Conservation (phyloP, 2,329 filamentous ascomycete species). For the Purpureocillium takamizusanense region DNA sequence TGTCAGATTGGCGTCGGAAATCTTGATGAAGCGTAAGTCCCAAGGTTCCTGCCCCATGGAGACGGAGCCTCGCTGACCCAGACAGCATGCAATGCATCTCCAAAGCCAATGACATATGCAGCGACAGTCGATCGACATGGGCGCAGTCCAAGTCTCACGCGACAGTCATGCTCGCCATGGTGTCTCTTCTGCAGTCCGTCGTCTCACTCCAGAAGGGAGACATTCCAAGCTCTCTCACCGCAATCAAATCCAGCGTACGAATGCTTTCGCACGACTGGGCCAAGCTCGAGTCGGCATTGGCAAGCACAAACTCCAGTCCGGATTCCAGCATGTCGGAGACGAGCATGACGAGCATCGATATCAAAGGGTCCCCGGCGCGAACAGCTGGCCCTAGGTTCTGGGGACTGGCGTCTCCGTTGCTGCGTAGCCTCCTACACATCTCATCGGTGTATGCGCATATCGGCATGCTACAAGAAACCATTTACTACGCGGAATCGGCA, state of each 20-base stretch:
- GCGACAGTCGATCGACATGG: slow-evolving; percentile 19
- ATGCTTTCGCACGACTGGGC: slow-evolving; percentile 47
- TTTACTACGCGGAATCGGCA: slow-evolving; percentile 82
- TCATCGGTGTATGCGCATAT: slow-evolving; percentile 73
- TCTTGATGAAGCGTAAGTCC: slow-evolving; percentile 47
- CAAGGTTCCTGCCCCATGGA: background rate
- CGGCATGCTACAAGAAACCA: slow-evolving; percentile 78
- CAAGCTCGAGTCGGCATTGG: slow-evolving; percentile 30
- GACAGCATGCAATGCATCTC: slow-evolving; percentile 20
- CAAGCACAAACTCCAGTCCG: slow-evolving; percentile 11
- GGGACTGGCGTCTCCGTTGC: slow-evolving; percentile 66
- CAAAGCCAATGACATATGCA: slow-evolving; percentile 29
- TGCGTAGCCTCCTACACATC: slow-evolving; percentile 62
- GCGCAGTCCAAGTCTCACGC: slow-evolving; percentile 23
- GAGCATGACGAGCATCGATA: slow-evolving; percentile 17
- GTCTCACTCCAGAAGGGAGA: slow-evolving; percentile 55
- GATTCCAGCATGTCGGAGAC: slow-evolving; percentile 19
- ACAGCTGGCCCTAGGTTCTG: slow-evolving; percentile 59
- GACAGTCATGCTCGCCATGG: slow-evolving; percentile 19
- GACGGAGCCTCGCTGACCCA: background rate
- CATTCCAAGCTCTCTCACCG: slow-evolving; percentile 46
- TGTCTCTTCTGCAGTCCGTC: slow-evolving; percentile 50
- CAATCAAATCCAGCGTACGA: slow-evolving; percentile 49
- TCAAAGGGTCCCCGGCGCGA: slow-evolving; percentile 10
- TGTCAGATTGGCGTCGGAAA: slow-evolving; percentile 62